A percentile compares a stretch with the other conserved stretches of the same genome.
Evolutionary conservation across 202 grass and related monocot species (phyloP).

Genomic region (Alloteropsis angusta): DNA sequence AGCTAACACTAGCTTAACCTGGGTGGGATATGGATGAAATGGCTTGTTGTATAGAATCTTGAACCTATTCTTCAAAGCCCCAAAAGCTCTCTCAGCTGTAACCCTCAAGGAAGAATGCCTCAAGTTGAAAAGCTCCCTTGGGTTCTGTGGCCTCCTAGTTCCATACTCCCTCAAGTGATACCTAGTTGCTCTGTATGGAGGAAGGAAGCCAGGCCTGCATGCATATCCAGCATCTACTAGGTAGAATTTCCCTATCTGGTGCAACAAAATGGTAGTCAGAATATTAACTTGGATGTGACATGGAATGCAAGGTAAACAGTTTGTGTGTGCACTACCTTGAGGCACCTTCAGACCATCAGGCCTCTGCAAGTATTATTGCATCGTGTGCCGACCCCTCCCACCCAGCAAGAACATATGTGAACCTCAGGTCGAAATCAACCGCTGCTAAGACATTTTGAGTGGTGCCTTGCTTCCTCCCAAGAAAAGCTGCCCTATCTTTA

Average conservation of each 20-base stretch:
- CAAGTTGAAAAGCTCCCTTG: background rate
- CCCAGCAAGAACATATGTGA: background rate
- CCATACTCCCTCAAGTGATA: background rate
- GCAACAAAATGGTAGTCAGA: too few species aligned
- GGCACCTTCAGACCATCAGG: background rate
- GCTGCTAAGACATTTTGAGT: background rate
- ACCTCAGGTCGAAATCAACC: background rate
- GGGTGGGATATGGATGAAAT: background rate
- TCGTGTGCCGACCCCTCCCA: background rate
- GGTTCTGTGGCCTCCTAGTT: background rate
- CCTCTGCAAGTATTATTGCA: background rate
- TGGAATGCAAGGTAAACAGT: too few species aligned
- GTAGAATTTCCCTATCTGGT: background rate
- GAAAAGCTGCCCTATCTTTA: background rate
- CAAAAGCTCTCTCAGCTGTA: background rate
- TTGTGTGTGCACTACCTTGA: too few species aligned
- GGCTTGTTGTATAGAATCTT: background rate
- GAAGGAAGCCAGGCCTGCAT: background rate
- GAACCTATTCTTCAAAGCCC: background rate
- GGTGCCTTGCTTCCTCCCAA: background rate
- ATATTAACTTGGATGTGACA: background rate
- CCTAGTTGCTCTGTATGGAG: background rate
- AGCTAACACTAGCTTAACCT: background rate
- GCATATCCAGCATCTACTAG: background rate
- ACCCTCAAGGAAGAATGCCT: background rate